Evolutionary conservation across 176 grass and related monocot species (phyloP).

Genomic region (Aegilops tauschii): DNA sequence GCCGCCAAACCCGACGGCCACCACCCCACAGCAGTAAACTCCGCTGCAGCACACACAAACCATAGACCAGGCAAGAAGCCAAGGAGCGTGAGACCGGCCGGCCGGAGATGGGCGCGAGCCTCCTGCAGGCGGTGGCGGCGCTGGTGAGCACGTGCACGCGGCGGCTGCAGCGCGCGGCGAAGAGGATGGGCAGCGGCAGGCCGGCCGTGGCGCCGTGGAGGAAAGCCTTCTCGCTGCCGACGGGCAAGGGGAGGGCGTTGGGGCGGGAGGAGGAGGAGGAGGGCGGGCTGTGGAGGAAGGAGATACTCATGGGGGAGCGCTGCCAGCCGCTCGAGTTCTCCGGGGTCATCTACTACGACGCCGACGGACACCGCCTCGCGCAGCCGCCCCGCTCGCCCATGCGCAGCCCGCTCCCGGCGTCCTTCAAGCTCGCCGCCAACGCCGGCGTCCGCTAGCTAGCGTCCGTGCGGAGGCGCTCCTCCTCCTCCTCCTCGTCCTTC

Average conservation of each 20-base stretch:
- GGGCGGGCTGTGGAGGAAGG: conserved; percentile 60
- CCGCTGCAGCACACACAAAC: neutral
- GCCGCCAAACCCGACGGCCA: conserved; percentile 21
- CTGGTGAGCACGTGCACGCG: conserved; percentile 45
- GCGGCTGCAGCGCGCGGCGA: conserved; percentile 49
- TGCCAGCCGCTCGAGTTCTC: conserved; percentile 86
- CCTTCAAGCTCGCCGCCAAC: conserved; percentile 13
- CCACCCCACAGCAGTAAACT: conserved; percentile 2
- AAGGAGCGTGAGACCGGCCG: neutral
- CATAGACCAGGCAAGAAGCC: neutral
- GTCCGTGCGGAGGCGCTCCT: neutral
- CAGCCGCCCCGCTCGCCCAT: conserved; percentile 64
- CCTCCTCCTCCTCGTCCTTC: neutral
- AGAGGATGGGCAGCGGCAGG: conserved; percentile 20
- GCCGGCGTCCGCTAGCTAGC: neutral
- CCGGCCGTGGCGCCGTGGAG: conserved; percentile 18
- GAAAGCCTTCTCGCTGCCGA: conserved; percentile 27
- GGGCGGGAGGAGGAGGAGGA: conserved; percentile 2
- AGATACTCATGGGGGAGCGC: conserved; percentile 76
- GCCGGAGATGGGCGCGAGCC: conserved; percentile 40
- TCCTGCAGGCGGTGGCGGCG: conserved; percentile 52
- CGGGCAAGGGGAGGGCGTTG: neutral
- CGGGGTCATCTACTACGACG: conserved; percentile 87
- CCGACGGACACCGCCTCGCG: conserved; percentile 54
- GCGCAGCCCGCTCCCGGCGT: conserved; percentile 55